Evolutionary conservation across 2,329 filamentous ascomycete genomes (phyloP).

Genomic region (Talaromyces verruculosus): DNA sequence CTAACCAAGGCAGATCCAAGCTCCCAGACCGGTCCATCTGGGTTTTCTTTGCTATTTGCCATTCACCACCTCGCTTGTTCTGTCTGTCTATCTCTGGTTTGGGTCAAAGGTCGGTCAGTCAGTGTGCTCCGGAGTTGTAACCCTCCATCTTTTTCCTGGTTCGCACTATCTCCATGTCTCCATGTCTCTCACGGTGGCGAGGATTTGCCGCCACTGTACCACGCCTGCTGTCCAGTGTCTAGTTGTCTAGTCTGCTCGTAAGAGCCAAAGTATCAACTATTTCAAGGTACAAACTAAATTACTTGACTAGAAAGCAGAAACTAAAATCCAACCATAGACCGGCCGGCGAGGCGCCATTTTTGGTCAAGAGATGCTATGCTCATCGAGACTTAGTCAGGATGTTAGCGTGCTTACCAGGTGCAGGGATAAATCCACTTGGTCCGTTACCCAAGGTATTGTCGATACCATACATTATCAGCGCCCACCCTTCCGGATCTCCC

Average conservation of each 20-base stretch:
- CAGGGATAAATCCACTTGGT: slow-evolving; percentile 5
- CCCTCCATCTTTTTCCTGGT: background rate
- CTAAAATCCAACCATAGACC: background rate
- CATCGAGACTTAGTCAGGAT: slow-evolving; percentile 8
- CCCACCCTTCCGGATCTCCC: slow-evolving; percentile 12
- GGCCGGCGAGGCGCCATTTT: background rate
- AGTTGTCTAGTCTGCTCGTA: background rate
- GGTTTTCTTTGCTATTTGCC: background rate
- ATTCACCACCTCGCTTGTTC: slow-evolving; percentile 1
- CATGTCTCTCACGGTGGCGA: background rate
- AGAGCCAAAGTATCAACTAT: background rate
- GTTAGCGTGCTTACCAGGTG: background rate
- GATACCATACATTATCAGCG: slow-evolving; percentile 9
- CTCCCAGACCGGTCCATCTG: slow-evolving; percentile 7
- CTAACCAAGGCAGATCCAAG: slow-evolving; percentile 10
- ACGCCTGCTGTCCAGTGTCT: background rate
- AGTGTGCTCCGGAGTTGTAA: background rate
- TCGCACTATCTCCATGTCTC: background rate
- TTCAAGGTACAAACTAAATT: background rate
- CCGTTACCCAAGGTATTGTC: slow-evolving; percentile 5
- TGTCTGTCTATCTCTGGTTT: background rate
- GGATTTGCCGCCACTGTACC: slow-evolving; percentile 1
- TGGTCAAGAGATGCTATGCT: background rate
- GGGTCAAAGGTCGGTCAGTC: slow-evolving; percentile 4
- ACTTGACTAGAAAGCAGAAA: background rate